phyloP scores from a whole-genome alignment of 179 eudicot genomes.

The Spinacia oleracea region DNA sequence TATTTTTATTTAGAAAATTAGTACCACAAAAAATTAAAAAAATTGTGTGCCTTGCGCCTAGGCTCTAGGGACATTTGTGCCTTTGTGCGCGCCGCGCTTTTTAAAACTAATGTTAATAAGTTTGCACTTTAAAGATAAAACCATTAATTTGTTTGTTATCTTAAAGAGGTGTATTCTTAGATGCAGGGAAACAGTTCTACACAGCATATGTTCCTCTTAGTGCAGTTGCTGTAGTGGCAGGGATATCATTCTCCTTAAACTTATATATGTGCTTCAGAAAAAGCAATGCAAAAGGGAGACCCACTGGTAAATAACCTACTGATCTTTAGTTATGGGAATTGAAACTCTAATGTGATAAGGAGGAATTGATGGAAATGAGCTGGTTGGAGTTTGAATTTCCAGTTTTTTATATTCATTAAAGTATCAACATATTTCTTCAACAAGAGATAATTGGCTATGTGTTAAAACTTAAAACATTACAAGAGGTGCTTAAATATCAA shows the following conservation, averaged over 20 bases:
- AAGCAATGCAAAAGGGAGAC: constrained; percentile 25
- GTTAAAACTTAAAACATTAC: too few relatives aligned
- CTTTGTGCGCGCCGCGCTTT: too few relatives aligned
- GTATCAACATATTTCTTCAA: not conserved
- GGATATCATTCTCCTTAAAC: constrained; percentile 19
- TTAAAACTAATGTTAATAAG: too few relatives aligned
- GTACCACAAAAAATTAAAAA: too few relatives aligned
- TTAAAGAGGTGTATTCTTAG: not conserved
- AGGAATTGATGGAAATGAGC: not conserved
- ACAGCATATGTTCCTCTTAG: constrained; percentile 3
- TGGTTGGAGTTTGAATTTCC: not conserved
- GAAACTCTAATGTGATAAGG: not conserved
- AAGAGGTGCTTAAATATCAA: too few relatives aligned
- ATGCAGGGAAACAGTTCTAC: constrained; percentile 19
- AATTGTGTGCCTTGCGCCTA: too few relatives aligned
- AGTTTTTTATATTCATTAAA: too few relatives aligned
- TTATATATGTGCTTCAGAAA: constrained; percentile 23
- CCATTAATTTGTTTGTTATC: too few relatives aligned
- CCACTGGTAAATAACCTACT: constrained; percentile 21
- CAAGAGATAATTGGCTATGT: not conserved
- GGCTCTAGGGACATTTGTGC: too few relatives aligned
- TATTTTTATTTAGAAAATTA: too few relatives aligned
- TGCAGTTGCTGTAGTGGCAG: constrained; percentile 22
- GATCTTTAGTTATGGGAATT: not conserved
- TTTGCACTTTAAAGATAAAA: not conserved